A percentile compares a stretch with the other conserved stretches of the same genome.
Evolutionary conservation across 2,329 filamentous ascomycete genomes (phyloP).

Genomic region (Aspergillus bombycis): DNA sequence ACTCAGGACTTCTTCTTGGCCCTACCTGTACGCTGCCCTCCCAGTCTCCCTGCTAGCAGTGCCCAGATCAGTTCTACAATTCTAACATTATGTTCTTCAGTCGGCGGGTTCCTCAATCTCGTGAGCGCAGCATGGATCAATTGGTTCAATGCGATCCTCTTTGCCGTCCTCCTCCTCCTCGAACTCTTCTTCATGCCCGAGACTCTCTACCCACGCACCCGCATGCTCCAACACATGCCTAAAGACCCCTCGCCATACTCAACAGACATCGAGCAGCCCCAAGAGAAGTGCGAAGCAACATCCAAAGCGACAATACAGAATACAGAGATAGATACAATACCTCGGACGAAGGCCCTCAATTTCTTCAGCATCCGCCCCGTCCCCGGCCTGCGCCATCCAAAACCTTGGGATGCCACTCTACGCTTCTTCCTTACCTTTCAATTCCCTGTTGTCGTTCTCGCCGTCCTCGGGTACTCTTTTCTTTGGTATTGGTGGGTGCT

Average conservation of each 20-base stretch:
- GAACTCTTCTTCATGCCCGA: conserved; percentile 58
- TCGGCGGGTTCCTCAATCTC: conserved; percentile 57
- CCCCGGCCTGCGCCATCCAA: conserved; percentile 57
- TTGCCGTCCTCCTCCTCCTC: conserved; percentile 51
- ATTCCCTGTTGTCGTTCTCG: conserved; percentile 50
- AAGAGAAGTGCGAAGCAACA: neutral
- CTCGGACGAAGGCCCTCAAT: conserved; percentile 47
- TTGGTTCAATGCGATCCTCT: conserved; percentile 59
- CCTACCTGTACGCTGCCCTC: conserved; percentile 44
- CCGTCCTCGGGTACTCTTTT: conserved; percentile 56
- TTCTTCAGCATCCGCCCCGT: conserved; percentile 52
- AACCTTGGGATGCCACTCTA: conserved; percentile 49
- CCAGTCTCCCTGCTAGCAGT: neutral
- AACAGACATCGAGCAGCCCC: conserved; percentile 32
- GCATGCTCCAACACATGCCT: conserved; percentile 49
- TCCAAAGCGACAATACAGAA: neutral
- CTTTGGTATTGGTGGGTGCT: conserved; percentile 62
- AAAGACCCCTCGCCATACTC: conserved; percentile 7
- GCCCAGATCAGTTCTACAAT: neutral
- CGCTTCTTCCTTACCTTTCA: conserved; percentile 54
- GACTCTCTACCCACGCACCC: conserved; percentile 58
- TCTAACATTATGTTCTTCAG: conserved; percentile 19
- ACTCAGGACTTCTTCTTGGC: conserved; percentile 55
- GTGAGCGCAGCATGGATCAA: conserved; percentile 56
- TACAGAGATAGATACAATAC: conserved; percentile 23